Percentiles rank a stretch among this genome's conserved stretches.
phyloP scores from a whole-genome alignment of 345 rosid genomes.

The Trapa incisa region DNA sequence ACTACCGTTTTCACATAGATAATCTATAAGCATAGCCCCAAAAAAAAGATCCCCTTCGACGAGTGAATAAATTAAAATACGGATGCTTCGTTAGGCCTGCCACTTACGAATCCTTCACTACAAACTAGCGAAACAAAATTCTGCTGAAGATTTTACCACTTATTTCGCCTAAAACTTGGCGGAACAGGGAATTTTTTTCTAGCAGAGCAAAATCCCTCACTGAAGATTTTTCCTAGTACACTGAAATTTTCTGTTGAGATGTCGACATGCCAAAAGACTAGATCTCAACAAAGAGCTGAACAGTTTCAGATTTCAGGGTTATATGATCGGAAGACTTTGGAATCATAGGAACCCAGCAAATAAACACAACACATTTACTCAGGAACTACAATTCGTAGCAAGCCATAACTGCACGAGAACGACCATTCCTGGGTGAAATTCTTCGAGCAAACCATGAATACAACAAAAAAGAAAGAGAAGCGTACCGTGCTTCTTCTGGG shows the following conservation, averaged over 20 bases:
- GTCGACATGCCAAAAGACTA: neutral
- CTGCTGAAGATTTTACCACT: neutral
- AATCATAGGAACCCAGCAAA: neutral
- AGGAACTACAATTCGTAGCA: neutral
- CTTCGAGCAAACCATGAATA: neutral
- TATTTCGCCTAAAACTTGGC: neutral
- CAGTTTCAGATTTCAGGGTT: neutral
- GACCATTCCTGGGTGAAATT: neutral
- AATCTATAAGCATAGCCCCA: neutral
- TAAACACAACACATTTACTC: neutral
- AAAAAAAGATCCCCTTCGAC: neutral
- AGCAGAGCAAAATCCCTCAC: neutral
- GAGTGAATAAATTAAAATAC: neutral
- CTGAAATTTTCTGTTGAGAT: neutral
- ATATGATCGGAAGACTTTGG: neutral
- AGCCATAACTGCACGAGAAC: neutral
- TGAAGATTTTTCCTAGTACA: neutral
- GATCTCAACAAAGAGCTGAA: neutral
- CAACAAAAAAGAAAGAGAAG: neutral
- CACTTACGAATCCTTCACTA: neutral
- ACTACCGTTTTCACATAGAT: neutral
- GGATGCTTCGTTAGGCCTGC: neutral
- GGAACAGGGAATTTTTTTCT: neutral
- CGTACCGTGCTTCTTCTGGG: neutral
- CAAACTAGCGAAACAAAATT: neutral